These are phyloP conservation scores for Piper betle DNA, from an alignment of 164 flowering plant species.

Conservation along the genomic window DNA sequence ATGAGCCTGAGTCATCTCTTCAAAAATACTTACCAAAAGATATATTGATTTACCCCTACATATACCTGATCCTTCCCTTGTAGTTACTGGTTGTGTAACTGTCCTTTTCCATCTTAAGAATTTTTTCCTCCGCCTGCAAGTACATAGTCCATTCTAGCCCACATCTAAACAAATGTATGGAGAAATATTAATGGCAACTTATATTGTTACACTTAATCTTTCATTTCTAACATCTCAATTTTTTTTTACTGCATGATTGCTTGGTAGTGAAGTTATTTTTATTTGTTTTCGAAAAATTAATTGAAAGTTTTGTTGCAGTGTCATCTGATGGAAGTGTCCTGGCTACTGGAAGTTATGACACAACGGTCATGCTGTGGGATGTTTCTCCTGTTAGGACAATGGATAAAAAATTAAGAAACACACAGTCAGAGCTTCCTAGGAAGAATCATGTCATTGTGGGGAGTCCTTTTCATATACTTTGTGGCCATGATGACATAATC, in stretches of 20 bases:
- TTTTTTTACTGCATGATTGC: not conserved
- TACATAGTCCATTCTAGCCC: too few relatives aligned
- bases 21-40: too few relatives aligned
- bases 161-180: too few relatives aligned
- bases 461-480: constrained; percentile 84
- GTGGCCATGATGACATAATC: constrained; percentile 96
- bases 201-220: too few relatives aligned
- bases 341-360: constrained; percentile 97
- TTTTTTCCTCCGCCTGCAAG: too few relatives aligned
- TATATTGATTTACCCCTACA: too few relatives aligned
- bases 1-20: too few relatives aligned
- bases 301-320: constrained; percentile 36
- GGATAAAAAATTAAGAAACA: constrained; percentile 49
- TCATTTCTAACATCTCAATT: too few relatives aligned
- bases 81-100: too few relatives aligned
- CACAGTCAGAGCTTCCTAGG: constrained; percentile 50
- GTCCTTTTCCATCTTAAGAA: too few relatives aligned
- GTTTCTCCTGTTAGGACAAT: constrained; percentile 33
- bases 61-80: too few relatives aligned
- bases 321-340: constrained; percentile 86
- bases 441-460: constrained; percentile 61
- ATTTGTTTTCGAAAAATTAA: not conserved
- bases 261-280: not conserved
- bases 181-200: too few relatives aligned
- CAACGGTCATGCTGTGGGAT: constrained; percentile 99